These are phyloP conservation scores for Coleophoma eucalyptorum DNA, from an alignment of 2,329 filamentous ascomycete genomes.

Conservation along the genomic window DNA sequence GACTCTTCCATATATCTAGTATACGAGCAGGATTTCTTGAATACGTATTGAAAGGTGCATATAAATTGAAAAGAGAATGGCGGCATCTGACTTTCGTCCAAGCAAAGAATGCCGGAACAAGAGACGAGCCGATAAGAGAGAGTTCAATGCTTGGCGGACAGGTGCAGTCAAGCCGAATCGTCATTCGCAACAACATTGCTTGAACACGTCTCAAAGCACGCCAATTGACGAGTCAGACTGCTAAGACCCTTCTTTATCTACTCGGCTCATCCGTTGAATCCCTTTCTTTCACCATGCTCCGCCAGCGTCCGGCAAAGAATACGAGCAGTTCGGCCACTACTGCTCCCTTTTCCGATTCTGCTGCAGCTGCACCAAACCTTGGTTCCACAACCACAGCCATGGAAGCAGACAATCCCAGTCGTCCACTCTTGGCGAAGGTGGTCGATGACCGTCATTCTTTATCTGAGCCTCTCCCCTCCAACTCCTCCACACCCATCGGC, in stretches of 20 bases:
- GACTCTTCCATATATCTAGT: too few relatives aligned
- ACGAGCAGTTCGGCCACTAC: not conserved
- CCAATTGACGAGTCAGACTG: not conserved
- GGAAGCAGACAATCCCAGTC: conserved; percentile 1
- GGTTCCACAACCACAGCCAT: not conserved
- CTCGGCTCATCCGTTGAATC: too few relatives aligned
- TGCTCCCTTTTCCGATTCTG: not conserved
- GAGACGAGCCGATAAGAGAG: too few relatives aligned
- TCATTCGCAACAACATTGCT: not conserved
- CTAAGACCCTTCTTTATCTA: too few relatives aligned
- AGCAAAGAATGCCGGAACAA: too few relatives aligned
- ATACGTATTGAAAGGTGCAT: too few relatives aligned
- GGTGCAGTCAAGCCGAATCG: too few relatives aligned
- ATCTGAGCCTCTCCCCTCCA: not conserved
- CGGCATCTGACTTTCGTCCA: too few relatives aligned
- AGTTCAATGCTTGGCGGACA: too few relatives aligned
- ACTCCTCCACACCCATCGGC: not conserved
- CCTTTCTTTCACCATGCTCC: conserved; percentile 3
- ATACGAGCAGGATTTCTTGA: too few relatives aligned
- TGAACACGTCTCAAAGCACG: not conserved
- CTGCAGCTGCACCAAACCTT: not conserved
- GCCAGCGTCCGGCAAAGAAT: conserved; percentile 7
- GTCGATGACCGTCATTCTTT: not conserved
- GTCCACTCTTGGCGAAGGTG: not conserved
- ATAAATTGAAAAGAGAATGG: too few relatives aligned